These are phyloP conservation scores for Nannizzia gypsea DNA, from an alignment of 2,329 filamentous ascomycete species.

Conservation along the genomic window DNA sequence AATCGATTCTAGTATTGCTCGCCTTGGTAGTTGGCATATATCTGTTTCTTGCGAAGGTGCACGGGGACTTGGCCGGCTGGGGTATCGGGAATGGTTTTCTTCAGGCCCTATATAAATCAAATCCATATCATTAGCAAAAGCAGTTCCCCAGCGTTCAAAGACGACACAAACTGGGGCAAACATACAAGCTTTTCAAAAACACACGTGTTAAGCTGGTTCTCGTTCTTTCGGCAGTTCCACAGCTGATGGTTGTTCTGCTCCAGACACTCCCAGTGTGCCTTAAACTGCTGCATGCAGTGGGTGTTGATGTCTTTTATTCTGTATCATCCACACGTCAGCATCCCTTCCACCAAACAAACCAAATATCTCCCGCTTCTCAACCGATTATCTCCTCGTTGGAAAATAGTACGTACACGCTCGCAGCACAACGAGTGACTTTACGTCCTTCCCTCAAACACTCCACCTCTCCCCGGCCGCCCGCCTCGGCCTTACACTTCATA, in stretches of 20 bases:
- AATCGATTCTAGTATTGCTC: conserved; percentile 24
- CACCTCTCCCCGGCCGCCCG: conserved; percentile 78
- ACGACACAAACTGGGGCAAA: conserved; percentile 14
- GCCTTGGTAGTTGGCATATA: conserved; percentile 32
- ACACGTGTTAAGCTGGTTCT: conserved; percentile 88
- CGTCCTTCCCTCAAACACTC: conserved; percentile 94
- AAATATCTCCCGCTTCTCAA: too few species aligned
- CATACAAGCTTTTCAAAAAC: conserved; percentile 90
- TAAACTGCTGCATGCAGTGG: conserved; percentile 82
- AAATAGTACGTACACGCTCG: conserved; percentile 66
- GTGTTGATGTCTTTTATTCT: conserved; percentile 94
- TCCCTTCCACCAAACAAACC: not conserved
- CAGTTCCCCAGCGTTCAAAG: not conserved
- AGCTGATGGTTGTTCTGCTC: conserved; percentile 97
- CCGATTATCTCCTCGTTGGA: conserved; percentile 4
- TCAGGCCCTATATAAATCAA: conserved; percentile 50
- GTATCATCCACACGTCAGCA: conserved; percentile 7
- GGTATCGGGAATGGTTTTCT: conserved; percentile 67
- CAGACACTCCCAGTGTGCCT: conserved; percentile 85
- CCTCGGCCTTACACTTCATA: conserved; percentile 98
- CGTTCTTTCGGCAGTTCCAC: conserved; percentile 81
- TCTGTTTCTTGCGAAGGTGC: conserved; percentile 51
- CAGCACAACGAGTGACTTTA: conserved; percentile 90
- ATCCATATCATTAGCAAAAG: conserved; percentile 3
- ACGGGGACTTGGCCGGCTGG: conserved; percentile 59